Percentiles rank a stretch among this genome's conserved stretches.
Conservation (phyloP, 306 rosid genomes). For the Cucurbita pepo region DNA sequence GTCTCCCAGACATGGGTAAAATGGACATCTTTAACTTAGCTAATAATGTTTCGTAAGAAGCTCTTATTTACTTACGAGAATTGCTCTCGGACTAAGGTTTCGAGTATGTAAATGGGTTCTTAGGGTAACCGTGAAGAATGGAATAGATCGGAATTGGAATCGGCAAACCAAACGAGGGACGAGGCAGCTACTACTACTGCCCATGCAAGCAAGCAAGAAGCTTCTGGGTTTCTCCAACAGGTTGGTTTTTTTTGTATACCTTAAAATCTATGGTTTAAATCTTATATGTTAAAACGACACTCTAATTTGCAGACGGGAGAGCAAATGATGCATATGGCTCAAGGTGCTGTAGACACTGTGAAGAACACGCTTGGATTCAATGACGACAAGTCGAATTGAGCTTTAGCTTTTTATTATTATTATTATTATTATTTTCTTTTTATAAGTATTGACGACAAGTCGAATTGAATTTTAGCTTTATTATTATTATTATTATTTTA, state of each 20-base stretch:
- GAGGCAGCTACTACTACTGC: constrained; percentile 12
- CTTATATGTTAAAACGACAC: too few species aligned
- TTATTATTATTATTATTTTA: too few species aligned
- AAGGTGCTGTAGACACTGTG: constrained; percentile 35
- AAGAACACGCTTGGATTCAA: constrained; percentile 45
- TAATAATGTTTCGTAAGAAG: too few species aligned
- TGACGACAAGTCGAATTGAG: constrained; percentile 11
- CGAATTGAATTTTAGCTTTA: background rate
- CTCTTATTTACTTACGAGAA: too few species aligned
- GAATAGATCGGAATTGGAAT: constrained; percentile 11
- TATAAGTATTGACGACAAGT: constrained; percentile 6
- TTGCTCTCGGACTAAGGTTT: background rate
- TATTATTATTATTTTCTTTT: background rate
- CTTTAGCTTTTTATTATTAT: too few species aligned
- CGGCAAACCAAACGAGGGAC: constrained; percentile 14
- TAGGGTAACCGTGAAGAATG: constrained; percentile 15
- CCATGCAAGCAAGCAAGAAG: constrained; percentile 17
- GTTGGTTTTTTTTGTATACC: background rate
- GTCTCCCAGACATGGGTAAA: too few species aligned
- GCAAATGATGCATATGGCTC: constrained; percentile 41
- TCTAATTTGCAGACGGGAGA: constrained; percentile 26
- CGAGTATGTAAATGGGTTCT: background rate
- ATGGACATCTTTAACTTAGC: too few species aligned
- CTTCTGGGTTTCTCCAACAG: constrained; percentile 33
- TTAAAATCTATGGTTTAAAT: too few species aligned